Conservation (phyloP, 177 flowering plant genomes). For the Telopea speciosissima region DNA sequence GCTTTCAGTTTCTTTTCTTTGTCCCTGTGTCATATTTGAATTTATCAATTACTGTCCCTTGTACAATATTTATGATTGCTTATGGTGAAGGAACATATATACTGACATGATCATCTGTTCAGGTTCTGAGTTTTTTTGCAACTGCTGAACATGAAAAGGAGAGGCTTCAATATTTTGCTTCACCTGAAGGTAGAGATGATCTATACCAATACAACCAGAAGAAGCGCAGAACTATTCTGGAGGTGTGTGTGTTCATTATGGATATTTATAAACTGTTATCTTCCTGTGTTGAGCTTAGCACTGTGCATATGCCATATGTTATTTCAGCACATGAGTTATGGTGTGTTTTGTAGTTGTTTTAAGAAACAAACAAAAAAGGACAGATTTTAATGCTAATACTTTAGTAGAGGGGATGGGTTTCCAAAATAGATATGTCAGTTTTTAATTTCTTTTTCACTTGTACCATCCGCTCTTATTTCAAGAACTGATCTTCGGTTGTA, state of each 20-base stretch:
- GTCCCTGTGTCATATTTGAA: background rate
- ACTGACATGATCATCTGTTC: constrained; percentile 10
- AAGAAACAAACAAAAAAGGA: background rate
- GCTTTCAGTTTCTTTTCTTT: no score
- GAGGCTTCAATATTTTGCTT: constrained; percentile 88
- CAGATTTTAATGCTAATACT: background rate
- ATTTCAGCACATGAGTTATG: background rate
- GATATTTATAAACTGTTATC: no score
- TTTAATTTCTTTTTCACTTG: background rate
- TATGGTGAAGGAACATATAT: background rate
- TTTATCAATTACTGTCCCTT: background rate
- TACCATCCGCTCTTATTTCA: background rate
- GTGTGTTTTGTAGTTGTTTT: background rate
- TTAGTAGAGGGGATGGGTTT: background rate
- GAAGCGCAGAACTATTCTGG: constrained; percentile 86
- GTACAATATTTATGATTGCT: background rate
- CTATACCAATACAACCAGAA: constrained; percentile 89
- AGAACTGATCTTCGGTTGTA: constrained; percentile 9
- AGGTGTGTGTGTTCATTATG: constrained; percentile 39
- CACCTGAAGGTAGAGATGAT: constrained; percentile 97
- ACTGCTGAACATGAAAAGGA: constrained; percentile 89
- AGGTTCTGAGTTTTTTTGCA: constrained; percentile 91
- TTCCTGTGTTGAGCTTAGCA: background rate
- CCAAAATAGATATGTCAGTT: background rate
- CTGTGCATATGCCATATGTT: background rate